phyloP scores from a whole-genome alignment of 2,329 filamentous ascomycete genomes.

The Epichloe uncinata region DNA sequence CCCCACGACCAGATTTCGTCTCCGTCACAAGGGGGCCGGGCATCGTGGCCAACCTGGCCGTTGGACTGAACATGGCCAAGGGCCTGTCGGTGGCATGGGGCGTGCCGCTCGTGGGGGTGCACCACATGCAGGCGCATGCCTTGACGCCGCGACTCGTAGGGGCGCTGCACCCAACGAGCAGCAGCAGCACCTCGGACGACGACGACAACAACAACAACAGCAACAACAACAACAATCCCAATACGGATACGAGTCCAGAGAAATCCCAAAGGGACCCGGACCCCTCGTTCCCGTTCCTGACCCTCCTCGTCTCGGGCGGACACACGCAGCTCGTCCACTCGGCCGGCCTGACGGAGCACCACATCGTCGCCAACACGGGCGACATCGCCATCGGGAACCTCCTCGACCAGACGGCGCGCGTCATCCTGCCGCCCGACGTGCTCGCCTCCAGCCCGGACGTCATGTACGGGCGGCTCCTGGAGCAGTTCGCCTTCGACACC shows the following conservation, averaged over 20 bases:
- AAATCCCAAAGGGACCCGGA: conserved; percentile 3
- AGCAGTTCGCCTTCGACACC: conserved; percentile 60
- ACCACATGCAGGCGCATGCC: conserved; percentile 97
- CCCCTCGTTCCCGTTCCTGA: conserved; percentile 71
- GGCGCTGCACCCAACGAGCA: conserved; percentile 34
- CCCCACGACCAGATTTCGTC: conserved; percentile 79
- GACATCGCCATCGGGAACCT: conserved; percentile 85
- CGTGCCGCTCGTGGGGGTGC: conserved; percentile 72
- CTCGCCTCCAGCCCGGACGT: conserved; percentile 44
- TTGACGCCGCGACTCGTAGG: conserved; percentile 68
- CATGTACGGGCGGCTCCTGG: conserved; percentile 71
- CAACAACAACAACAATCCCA: no score
- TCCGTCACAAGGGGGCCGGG: conserved; percentile 83
- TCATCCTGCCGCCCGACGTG: conserved; percentile 51
- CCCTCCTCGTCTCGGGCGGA: conserved; percentile 79
- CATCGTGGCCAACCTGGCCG: conserved; percentile 65
- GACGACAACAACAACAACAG: no score
- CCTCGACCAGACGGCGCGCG: conserved; percentile 74
- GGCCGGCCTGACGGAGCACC: conserved; percentile 51
- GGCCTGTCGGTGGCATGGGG: conserved; percentile 75
- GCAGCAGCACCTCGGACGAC: background rate
- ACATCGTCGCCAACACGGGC: conserved; percentile 56
- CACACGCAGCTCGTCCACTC: conserved; percentile 82
- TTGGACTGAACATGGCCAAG: conserved; percentile 75
- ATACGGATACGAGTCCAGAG: no score